Conservation (phyloP, 768 basidiomycete species). For the Suillus tomentosus region DNA sequence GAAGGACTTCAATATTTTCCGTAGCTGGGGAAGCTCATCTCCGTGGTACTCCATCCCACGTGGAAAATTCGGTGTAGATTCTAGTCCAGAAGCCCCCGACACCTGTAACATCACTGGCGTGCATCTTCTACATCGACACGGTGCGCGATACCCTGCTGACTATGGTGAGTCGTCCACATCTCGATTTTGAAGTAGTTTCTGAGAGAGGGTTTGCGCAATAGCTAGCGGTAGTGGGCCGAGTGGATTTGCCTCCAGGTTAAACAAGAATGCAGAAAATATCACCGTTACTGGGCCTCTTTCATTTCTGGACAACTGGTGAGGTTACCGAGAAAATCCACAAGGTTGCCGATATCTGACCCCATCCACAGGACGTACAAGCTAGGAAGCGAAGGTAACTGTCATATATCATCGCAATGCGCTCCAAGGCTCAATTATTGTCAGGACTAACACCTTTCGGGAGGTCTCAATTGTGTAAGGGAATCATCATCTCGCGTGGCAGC, state of each 20-base stretch:
- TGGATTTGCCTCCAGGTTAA: conserved; percentile 53
- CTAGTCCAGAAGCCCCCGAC: conserved; percentile 64
- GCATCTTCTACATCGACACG: conserved; percentile 78
- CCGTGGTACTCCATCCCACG: conserved; percentile 76
- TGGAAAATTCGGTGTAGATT: conserved; percentile 67
- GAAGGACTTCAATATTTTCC: conserved; percentile 61
- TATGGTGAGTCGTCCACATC: conserved; percentile 27
- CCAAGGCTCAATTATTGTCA: conserved; percentile 22
- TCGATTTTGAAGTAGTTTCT: conserved; percentile 20
- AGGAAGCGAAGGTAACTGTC: conserved; percentile 66
- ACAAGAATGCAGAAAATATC: conserved; percentile 51
- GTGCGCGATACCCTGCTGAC: conserved; percentile 55
- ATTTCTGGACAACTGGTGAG: conserved; percentile 80
- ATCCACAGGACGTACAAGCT: conserved; percentile 74
- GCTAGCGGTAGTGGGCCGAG: conserved; percentile 40
- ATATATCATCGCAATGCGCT: conserved; percentile 16
- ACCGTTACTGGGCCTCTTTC: conserved; percentile 58
- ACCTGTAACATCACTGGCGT: conserved; percentile 70
- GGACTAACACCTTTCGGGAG: conserved; percentile 83
- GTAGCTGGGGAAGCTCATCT: conserved; percentile 74
- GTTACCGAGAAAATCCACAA: conserved; percentile 11
- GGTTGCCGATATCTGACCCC: not conserved
- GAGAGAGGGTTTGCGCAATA: conserved; percentile 8
- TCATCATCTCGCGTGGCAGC: not conserved
- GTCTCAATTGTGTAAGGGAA: conserved; percentile 68